Base-by-base conservation (phyloP, 169 alveolate genomes). In the Eimeria zaria region DNA sequence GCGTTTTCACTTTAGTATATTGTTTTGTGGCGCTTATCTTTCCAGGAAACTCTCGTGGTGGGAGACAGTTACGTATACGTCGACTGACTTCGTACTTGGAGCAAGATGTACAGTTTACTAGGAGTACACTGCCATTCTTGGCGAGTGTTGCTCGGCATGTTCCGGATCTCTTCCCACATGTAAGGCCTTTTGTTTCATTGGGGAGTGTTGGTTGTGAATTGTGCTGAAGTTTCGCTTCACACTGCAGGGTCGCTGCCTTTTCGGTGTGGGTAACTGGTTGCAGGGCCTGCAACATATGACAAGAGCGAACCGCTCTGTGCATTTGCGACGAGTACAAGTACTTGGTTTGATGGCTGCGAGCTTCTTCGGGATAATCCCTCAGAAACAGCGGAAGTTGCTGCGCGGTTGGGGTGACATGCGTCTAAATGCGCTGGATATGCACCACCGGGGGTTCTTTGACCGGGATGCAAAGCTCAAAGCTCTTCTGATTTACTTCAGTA, bases 201-300 rank as follows among this genome's bases (percentile, higher is more conserved):
- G 83, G 33, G 51, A 22, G 53, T 30, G 7, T 20, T 33, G 80
- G 27, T 36, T 69, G 1, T 36, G 51, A 14, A 2, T 20, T 73
- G 51, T 73, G 53, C 53, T 41, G 83, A 7, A 30, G 14, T 39
- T 41, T 20, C 53, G 55, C 33, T 20, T 39, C 51, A 16, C 1
- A 71, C 16, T 5, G 24, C 5, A 3, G 11, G 12, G n/a, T 36
- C 5, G 33, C 8, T 73, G 14, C 55, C 18, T 36, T 39, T 14
- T 73, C 14, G 36, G 83, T 73, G 0, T 46, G 64, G 18, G 88
- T 27, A n/a, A n/a, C n/a, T n/a, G 88, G 46, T 39, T 18, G 24
- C 96, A 91, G 96, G 96, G 96, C 14, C 48, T 91, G 76, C n/a
- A n/a, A 41, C 73, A 53, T 48, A 22, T 91, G 76, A 74, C 81